These are phyloP conservation scores for Marasmius fiardii DNA, from an alignment of 1,284 basidiomycete genomes.

Conservation along the genomic window DNA sequence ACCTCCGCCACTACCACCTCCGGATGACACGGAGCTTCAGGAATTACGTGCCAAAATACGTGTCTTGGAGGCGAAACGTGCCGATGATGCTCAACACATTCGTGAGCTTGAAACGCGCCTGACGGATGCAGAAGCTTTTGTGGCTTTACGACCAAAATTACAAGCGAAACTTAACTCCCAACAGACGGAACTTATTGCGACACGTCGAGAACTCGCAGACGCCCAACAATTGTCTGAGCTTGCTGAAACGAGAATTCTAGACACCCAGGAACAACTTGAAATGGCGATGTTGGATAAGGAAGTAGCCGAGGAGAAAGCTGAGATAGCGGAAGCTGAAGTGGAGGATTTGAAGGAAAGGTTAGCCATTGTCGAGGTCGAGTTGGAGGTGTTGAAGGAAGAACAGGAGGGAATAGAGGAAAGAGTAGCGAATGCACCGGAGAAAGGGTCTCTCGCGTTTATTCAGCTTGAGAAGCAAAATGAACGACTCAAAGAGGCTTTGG, in stretches of 20 bases:
- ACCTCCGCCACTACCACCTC: conserved; percentile 16
- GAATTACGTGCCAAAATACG: conserved; percentile 84
- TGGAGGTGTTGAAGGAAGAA: conserved; percentile 85
- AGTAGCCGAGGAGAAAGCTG: conserved; percentile 92
- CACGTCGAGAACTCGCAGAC: conserved; percentile 66
- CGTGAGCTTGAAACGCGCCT: conserved; percentile 84
- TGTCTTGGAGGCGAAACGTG: conserved; percentile 82
- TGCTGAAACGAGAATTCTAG: conserved; percentile 59
- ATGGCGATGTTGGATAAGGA: conserved; percentile 96
- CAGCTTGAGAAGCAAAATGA: conserved; percentile 98
- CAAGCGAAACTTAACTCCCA: conserved; percentile 83
- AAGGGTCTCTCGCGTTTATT: conserved; percentile 77
- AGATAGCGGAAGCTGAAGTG: conserved; percentile 74
- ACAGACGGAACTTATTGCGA: conserved; percentile 72
- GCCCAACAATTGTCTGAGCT: conserved; percentile 57
- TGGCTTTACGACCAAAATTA: conserved; percentile 83
- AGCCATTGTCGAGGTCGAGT: conserved; percentile 78
- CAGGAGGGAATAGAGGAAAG: conserved; percentile 33
- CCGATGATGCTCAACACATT: conserved; percentile 82
- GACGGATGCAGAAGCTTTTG: conserved; percentile 81
- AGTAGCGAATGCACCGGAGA: conserved; percentile 39
- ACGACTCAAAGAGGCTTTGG: conserved; percentile 89
- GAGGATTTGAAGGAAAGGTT: conserved; percentile 76
- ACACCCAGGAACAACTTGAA: conserved; percentile 88
- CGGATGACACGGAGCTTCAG: conserved; percentile 64